A percentile compares a stretch with the other conserved stretches of the same genome.
Conservation (phyloP, 345 rosid genomes). For the Gossypium herbaceum region DNA sequence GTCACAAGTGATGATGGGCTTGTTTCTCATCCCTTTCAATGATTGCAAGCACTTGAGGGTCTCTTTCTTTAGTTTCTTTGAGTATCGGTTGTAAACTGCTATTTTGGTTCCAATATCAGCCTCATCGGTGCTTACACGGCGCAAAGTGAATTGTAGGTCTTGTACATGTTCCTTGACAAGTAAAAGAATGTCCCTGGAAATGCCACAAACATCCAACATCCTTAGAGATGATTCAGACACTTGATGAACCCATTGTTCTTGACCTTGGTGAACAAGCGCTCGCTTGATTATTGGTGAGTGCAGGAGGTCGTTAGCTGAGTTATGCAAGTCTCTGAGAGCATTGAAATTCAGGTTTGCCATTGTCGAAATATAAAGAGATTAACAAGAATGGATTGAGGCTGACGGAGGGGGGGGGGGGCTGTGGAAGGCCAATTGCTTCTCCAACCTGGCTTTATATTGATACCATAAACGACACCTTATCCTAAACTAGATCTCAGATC, state of each 20-base stretch:
- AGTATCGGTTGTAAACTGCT: constrained; percentile 41
- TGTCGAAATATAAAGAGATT: not conserved
- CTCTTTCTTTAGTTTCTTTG: constrained; percentile 66
- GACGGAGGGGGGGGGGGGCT: not conserved
- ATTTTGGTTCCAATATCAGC: constrained; percentile 41
- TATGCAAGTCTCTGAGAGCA: constrained; percentile 63
- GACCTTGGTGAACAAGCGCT: constrained; percentile 38
- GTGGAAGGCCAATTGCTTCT: not conserved
- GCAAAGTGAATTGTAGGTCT: constrained; percentile 46
- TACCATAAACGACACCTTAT: constrained; percentile 15
- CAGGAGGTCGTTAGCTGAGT: constrained; percentile 67
- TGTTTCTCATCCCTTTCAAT: constrained; percentile 40
- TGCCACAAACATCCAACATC: constrained; percentile 65
- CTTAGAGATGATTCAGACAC: constrained; percentile 60
- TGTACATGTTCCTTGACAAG: constrained; percentile 57
- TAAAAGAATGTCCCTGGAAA: constrained; percentile 55
- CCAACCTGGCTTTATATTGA: constrained; percentile 16
- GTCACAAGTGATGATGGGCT: constrained; percentile 19
- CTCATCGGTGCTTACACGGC: constrained; percentile 31
- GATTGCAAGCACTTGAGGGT: constrained; percentile 56
- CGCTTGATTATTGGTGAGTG: constrained; percentile 50
- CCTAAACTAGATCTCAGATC: constrained; percentile 28
- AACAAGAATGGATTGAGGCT: not conserved
- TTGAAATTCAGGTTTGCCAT: constrained; percentile 56
- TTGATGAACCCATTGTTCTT: constrained; percentile 51